These are phyloP conservation scores for Colletotrichum cereale DNA, from an alignment of 2,329 filamentous ascomycete genomes.

Conservation along the genomic window DNA sequence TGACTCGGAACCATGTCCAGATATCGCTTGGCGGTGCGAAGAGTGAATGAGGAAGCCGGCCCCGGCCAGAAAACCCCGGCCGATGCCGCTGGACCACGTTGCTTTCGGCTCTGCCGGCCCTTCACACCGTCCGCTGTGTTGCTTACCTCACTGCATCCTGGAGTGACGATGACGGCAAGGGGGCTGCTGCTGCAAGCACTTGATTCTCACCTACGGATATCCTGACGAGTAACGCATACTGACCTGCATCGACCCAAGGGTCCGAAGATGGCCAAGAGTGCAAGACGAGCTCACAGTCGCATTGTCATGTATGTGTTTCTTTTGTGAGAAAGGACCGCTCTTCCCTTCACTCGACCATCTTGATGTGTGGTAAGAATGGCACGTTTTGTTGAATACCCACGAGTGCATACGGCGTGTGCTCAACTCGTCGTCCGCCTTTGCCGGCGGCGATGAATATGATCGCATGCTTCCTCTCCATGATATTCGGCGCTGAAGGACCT, in stretches of 20 bases:
- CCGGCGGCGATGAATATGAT: not conserved
- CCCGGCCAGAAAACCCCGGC: not conserved
- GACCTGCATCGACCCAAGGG: not conserved
- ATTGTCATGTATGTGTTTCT: not conserved
- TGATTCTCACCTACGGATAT: not conserved
- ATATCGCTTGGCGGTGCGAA: constrained; percentile 11
- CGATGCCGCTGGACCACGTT: constrained; percentile 11
- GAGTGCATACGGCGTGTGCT: not conserved
- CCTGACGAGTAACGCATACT: not conserved
- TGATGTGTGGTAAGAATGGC: not conserved
- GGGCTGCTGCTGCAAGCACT: constrained; percentile 19
- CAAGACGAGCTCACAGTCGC: not conserved
- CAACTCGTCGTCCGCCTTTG: not conserved
- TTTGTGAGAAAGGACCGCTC: not conserved
- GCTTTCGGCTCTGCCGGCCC: constrained; percentile 20
- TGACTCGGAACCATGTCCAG: constrained; percentile 25
- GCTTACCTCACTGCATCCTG: constrained; percentile 20
- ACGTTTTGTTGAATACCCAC: not conserved
- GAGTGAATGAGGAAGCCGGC: not conserved
- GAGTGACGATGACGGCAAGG: constrained; percentile 15
- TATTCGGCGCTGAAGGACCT: not conserved
- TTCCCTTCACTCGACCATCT: not conserved
- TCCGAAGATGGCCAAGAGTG: not conserved
- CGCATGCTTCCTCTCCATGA: not conserved
- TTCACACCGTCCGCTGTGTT: not conserved